Base-by-base conservation (phyloP, 2,329 filamentous ascomycete species). In the Paraphaeosphaeria sporulosa region DNA sequence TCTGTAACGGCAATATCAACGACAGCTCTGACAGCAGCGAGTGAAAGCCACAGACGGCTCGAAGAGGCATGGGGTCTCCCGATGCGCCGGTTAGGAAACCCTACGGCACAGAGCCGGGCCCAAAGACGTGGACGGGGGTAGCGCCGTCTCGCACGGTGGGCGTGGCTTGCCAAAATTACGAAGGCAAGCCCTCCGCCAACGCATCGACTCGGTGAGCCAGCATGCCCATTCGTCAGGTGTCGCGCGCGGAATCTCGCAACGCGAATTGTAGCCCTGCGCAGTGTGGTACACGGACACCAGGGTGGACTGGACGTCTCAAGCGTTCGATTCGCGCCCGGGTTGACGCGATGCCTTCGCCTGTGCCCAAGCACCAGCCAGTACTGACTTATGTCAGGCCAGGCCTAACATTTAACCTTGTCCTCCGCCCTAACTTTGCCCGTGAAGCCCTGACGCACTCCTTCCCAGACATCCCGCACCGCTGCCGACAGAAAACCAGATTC, bases 321-420 rank as follows among this genome's bases (percentile, higher is more conserved):
- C 70, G 65, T 70, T 70, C 68, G 68, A 67, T 65, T 58, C 60
- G 59, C 60, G 59, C 42, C 61, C 63, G 51, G 34, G 25, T 54
- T 43, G 38, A 43, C 51, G 51, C 51, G 51, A 54, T 54, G 51
- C 51, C 38, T 44, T 52, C 49, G 49, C 49, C 49, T 52, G 49
- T 52, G 49, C 64, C 62, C 62, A 66, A 66, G 65, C 60, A 57
- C 64, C 59, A 69, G 58, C 54, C 61, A 27, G 50, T 55, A 55
- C 52, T 55, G 52, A 55, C 52, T 55, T 55, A 55, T 55, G 52
- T 55, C 52, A 55, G 52, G 60, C 61, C 66, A 69, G 57, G 54
- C 38, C 58, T 43, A 44, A 54, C 42, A 61, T 72, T 71, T 74
- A 74, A 74, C 71, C 69, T 65, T 64, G 65, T 61, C 60, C 55